phyloP scores from a whole-genome alignment of 2,329 filamentous ascomycete genomes.

The Alternaria solani region DNA sequence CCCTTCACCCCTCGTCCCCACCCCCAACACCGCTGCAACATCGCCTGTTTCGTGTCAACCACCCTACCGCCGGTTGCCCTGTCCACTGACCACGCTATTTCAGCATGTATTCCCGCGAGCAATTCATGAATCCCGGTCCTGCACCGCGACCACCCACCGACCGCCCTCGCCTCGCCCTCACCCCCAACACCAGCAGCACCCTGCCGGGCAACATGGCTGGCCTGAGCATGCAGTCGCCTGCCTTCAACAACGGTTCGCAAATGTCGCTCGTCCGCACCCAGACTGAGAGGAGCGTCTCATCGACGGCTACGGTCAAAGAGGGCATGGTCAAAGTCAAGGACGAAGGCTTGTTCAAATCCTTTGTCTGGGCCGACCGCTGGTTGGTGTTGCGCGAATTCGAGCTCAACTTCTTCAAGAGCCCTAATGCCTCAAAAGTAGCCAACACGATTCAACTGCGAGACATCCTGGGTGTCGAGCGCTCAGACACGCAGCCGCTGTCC shows the following conservation, averaged over 20 bases:
- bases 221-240: conserved; percentile 74
- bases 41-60: not conserved
- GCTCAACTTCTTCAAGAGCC: conserved; percentile 92
- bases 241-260: conserved; percentile 47
- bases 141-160: conserved; percentile 89
- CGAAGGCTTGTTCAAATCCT: conserved; percentile 81
- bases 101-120: conserved; percentile 68
- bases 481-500: conserved; percentile 88
- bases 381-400: conserved; percentile 91
- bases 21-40: conserved; percentile 3
- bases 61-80: conserved; percentile 3
- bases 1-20: not conserved
- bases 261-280: conserved; percentile 53
- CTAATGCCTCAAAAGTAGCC: conserved; percentile 81
- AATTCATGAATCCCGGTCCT: conserved; percentile 97
- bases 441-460: conserved; percentile 86
- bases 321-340: conserved; percentile 90
- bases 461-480: conserved; percentile 87
- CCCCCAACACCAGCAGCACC: conserved; percentile 71
- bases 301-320: conserved; percentile 59
- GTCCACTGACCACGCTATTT: conserved; percentile 18
- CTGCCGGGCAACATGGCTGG: conserved; percentile 80
- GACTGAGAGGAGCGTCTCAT: conserved; percentile 51
- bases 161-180: conserved; percentile 80
- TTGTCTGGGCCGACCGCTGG: conserved; percentile 89